These are phyloP conservation scores for Toxicodendron radicans DNA, from an alignment of 345 rosid genomes.

Conservation along the genomic window DNA sequence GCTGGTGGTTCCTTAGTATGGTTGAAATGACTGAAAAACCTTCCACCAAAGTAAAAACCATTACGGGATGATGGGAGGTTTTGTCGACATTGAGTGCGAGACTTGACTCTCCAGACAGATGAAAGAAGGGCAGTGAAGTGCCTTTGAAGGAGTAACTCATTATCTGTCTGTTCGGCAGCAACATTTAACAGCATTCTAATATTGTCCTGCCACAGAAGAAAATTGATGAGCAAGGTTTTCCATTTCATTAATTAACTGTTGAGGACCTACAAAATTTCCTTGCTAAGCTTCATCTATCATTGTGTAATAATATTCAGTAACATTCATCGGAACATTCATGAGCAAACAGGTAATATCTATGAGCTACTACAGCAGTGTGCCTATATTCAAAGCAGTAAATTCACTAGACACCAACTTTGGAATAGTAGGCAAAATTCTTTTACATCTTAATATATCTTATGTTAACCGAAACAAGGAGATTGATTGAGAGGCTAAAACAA, in stretches of 20 bases:
- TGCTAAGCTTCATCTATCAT: neutral
- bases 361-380: neutral
- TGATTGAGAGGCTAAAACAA: neutral
- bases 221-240: conserved; percentile 25
- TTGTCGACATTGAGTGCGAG: conserved; percentile 29
- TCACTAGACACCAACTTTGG: neutral
- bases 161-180: conserved; percentile 76
- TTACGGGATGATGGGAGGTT: conserved; percentile 40
- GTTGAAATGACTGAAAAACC: conserved; percentile 42
- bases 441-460: neutral
- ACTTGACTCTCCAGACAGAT: conserved; percentile 66
- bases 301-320: neutral
- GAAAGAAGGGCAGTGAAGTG: conserved; percentile 89
- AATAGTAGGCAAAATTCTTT: neutral
- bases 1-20: conserved; percentile 45
- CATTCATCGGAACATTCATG: neutral
- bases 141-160: conserved; percentile 85
- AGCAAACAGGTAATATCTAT: conserved; percentile 9
- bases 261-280: neutral
- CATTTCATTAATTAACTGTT: neutral
- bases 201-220: conserved; percentile 68
- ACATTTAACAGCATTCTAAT: conserved; percentile 64
- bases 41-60: conserved; percentile 52
- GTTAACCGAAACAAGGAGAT: neutral
- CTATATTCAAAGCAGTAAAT: neutral